phyloP scores from a whole-genome alignment of 192 early-diverging fungal genomes.

The Podila epigama region DNA sequence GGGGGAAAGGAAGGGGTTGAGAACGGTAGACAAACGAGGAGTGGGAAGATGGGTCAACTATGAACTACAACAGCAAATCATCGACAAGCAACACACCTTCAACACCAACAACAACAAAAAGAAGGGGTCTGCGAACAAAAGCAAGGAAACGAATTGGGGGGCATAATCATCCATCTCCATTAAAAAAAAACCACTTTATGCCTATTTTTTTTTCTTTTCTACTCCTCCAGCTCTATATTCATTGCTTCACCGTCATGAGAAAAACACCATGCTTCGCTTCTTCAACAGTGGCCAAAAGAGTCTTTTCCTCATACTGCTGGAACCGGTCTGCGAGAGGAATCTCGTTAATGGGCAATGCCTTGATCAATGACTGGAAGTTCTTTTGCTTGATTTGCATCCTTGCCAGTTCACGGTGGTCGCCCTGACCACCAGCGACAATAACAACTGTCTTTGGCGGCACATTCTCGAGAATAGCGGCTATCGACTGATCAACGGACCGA shows the following conservation, averaged over 20 bases:
- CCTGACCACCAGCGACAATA: constrained; percentile 51
- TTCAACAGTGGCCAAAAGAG: constrained; percentile 26
- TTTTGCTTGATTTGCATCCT: constrained; percentile 46
- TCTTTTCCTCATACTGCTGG: constrained; percentile 22
- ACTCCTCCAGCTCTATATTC: neutral
- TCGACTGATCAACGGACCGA: constrained; percentile 40
- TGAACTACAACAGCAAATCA: too few relatives aligned
- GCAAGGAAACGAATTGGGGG: too few relatives aligned
- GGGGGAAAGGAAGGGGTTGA: neutral
- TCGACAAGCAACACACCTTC: too few relatives aligned
- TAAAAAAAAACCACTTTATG: too few relatives aligned
- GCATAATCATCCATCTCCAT: neutral
- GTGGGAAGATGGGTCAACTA: too few relatives aligned
- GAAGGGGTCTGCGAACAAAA: too few relatives aligned
- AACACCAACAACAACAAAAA: too few relatives aligned
- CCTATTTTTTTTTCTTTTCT: neutral
- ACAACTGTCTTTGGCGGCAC: constrained; percentile 48
- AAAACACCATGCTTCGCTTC: constrained; percentile 38
- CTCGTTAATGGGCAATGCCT: constrained; percentile 17
- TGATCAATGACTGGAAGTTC: constrained; percentile 25
- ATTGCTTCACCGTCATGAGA: constrained; percentile 30
- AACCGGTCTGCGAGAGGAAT: constrained; percentile 42
- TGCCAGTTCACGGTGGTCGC: constrained; percentile 41
- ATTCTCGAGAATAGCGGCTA: constrained; percentile 30
- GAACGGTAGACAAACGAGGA: neutral